These are phyloP conservation scores for Metarhizium sp. DNA, from an alignment of 2,329 filamentous ascomycete species.

Conservation along the genomic window DNA sequence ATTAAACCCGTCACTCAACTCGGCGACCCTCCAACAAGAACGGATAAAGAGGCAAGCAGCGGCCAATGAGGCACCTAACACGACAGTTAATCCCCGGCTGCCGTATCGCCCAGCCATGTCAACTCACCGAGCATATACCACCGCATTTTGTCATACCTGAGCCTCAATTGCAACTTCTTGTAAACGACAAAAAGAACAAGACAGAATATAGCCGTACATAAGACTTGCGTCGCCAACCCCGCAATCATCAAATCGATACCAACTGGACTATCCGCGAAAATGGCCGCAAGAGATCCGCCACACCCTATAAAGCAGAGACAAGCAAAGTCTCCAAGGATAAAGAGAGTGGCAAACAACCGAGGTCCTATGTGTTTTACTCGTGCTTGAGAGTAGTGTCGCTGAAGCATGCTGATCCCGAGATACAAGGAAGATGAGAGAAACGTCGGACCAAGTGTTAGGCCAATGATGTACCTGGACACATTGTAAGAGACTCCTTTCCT, in stretches of 20 bases:
- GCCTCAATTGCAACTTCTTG: no score
- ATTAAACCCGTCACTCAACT: constrained; percentile 12
- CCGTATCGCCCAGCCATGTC: no score
- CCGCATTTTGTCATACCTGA: no score
- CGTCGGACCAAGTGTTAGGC: no score
- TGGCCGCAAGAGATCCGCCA: constrained; percentile 11
- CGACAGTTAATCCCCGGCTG: background rate
- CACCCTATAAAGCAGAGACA: constrained; percentile 12
- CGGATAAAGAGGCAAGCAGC: constrained; percentile 9
- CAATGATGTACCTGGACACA: no score
- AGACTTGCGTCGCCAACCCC: no score
- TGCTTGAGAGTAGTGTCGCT: background rate
- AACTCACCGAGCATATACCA: no score
- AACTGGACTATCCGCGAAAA: constrained; percentile 10
- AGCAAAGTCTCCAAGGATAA: constrained; percentile 11
- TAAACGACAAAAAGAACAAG: no score
- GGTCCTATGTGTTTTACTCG: constrained; percentile 6
- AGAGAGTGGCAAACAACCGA: constrained; percentile 7
- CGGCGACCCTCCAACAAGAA: constrained; percentile 10
- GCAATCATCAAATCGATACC: no score
- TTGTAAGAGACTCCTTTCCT: no score
- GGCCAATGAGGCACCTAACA: constrained; percentile 4
- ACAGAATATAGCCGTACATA: no score
- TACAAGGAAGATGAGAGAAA: constrained; percentile 11
- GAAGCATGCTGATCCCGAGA: constrained; percentile 10